phyloP scores from a whole-genome alignment of 2,329 filamentous ascomycete genomes.

The Grosmannia clavigera region DNA sequence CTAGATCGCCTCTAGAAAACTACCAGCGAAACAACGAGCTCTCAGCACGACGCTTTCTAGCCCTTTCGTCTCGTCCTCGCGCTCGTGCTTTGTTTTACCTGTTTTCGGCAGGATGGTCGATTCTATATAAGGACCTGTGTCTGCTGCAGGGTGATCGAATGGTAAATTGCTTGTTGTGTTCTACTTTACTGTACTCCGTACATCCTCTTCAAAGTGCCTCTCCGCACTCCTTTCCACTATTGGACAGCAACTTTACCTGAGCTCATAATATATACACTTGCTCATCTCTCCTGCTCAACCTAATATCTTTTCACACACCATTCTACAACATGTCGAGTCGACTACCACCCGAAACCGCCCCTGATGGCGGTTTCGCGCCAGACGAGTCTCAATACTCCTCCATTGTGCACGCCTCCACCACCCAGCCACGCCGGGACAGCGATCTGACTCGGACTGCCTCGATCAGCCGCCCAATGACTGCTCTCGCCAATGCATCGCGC shows the following conservation, averaged over 20 bases:
- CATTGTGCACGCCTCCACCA: background rate
- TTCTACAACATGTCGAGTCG: background rate
- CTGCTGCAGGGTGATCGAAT: background rate
- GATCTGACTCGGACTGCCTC: background rate
- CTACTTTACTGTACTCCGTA: background rate
- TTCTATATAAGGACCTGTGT: background rate
- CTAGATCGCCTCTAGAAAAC: constrained; percentile 1
- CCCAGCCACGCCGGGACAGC: background rate
- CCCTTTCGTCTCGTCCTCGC: constrained; percentile 1
- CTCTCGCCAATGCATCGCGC: background rate
- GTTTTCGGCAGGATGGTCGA: background rate
- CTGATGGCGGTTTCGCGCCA: background rate
- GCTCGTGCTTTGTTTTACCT: background rate
- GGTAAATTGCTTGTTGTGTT: background rate
- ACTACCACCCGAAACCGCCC: background rate
- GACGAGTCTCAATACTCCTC: background rate
- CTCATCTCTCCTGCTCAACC: background rate
- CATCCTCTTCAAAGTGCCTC: background rate
- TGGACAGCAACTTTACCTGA: background rate
- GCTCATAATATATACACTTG: too few species aligned
- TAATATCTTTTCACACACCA: background rate
- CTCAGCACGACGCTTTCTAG: background rate
- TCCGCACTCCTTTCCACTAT: background rate
- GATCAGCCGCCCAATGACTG: constrained; percentile 1
- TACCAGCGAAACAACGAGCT: constrained; percentile 2